phyloP scores from a whole-genome alignment of 495 filamentous ascomycete species.

The Podospora anserina region DNA sequence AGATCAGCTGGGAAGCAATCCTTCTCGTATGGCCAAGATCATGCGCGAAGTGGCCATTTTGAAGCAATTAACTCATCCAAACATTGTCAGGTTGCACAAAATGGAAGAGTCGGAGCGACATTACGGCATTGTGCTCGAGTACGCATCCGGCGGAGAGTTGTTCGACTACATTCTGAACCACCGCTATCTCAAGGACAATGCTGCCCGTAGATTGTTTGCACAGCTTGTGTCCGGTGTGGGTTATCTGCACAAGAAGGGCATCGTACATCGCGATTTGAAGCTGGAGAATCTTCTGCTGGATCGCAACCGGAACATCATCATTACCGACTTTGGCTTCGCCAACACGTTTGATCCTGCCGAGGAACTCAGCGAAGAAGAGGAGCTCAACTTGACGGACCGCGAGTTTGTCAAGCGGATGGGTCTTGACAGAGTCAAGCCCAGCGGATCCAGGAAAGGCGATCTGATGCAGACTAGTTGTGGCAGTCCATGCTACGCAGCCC shows the following conservation, averaged over 20 bases:
- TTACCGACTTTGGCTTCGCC: constrained; percentile 98
- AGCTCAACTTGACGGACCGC: constrained; percentile 77
- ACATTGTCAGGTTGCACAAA: constrained; percentile 95
- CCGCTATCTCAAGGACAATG: constrained; percentile 89
- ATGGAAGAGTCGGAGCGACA: constrained; percentile 97
- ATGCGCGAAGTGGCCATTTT: constrained; percentile 94
- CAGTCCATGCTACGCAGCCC: constrained; percentile 92
- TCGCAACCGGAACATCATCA: constrained; percentile 97
- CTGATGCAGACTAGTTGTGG: constrained; percentile 80
- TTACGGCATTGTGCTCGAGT: constrained; percentile 97
- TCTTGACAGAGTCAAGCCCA: constrained; percentile 60
- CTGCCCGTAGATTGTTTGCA: constrained; percentile 87
- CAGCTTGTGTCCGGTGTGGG: constrained; percentile 96
- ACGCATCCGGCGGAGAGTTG: constrained; percentile 93
- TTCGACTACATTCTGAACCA: constrained; percentile 98
- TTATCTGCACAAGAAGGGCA: constrained; percentile 98
- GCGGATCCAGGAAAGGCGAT: constrained; percentile 64
- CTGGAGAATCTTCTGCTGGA: constrained; percentile 95
- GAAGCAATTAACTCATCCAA: constrained; percentile 79
- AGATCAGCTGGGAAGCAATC: constrained; percentile 81
- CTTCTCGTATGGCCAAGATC: constrained; percentile 87
- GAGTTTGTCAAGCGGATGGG: constrained; percentile 78
- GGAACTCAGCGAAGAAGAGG: constrained; percentile 85
- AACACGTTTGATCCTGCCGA: constrained; percentile 93
- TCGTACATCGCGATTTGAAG: constrained; percentile 96